Conservation (phyloP, 2,329 filamentous ascomycete genomes). For the Elsinoe ampelina region DNA sequence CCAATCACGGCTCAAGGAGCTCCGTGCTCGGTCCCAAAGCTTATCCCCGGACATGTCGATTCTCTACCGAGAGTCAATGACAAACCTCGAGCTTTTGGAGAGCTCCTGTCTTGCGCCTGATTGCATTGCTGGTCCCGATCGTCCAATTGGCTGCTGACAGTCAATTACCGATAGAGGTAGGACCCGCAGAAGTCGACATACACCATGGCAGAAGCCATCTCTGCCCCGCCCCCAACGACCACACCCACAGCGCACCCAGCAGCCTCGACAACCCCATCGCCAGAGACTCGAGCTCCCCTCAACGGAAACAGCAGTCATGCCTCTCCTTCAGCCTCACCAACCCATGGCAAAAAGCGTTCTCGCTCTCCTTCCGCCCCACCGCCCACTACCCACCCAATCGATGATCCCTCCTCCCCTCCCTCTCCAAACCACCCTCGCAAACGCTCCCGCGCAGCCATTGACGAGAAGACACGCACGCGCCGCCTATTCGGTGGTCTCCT, state of each 20-base stretch:
- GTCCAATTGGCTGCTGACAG: too few species aligned
- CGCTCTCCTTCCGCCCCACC: neutral
- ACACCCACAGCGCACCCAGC: neutral
- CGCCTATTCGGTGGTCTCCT: slow-evolving; percentile 77
- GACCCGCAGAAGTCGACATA: too few species aligned
- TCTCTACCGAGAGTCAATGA: too few species aligned
- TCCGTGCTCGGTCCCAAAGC: too few species aligned
- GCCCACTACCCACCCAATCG: neutral
- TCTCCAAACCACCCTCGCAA: neutral
- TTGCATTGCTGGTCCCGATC: too few species aligned
- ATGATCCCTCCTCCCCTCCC: neutral
- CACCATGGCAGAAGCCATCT: neutral
- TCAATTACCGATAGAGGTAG: too few species aligned
- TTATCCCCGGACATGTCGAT: neutral
- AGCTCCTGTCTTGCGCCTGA: neutral
- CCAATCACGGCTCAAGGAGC: too few species aligned
- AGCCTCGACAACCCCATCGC: neutral
- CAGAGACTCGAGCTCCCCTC: too few species aligned
- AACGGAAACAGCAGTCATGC: neutral
- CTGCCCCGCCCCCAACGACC: neutral
- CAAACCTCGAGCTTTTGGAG: neutral
- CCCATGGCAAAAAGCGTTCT: neutral
- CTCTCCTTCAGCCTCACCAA: neutral
- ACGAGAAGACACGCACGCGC: slow-evolving; percentile 77
- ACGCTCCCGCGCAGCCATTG: slow-evolving; percentile 25